Percentiles rank a stretch among this genome's conserved stretches.
phyloP scores from a whole-genome alignment of 495 filamentous ascomycete genomes.

The Aspergillus carlsbadensis region DNA sequence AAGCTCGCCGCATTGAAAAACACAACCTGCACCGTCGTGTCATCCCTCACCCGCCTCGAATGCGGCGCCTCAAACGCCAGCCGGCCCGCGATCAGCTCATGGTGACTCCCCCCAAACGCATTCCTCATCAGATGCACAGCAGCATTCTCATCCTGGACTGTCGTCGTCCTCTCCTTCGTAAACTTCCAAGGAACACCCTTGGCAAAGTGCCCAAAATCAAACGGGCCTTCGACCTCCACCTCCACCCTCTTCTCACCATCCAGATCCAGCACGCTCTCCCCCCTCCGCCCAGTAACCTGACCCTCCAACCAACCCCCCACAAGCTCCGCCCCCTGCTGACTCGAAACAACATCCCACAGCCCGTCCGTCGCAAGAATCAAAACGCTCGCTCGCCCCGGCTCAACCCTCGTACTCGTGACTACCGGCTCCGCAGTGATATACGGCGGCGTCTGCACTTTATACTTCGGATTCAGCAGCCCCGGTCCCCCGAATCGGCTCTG shows the following conservation, averaged over 20 bases:
- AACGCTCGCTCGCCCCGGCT: slow-evolving; percentile 49
- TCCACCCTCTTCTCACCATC: slow-evolving; percentile 4
- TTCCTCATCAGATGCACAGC: slow-evolving; percentile 63
- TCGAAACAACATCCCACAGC: slow-evolving; percentile 57
- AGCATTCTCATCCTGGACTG: slow-evolving; percentile 58
- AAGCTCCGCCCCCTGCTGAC: slow-evolving; percentile 56
- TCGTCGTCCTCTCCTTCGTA: slow-evolving; percentile 37
- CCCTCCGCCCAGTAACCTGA: slow-evolving; percentile 6
- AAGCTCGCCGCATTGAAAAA: slow-evolving; percentile 43
- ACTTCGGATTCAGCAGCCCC: slow-evolving; percentile 35
- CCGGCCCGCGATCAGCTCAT: slow-evolving; percentile 53
- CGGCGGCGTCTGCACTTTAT: slow-evolving; percentile 51
- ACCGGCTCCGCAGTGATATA: slow-evolving; percentile 67
- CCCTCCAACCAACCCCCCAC: slow-evolving; percentile 56
- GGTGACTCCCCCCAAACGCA: slow-evolving; percentile 57
- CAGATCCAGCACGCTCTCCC: slow-evolving; percentile 17
- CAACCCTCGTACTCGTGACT: slow-evolving; percentile 54
- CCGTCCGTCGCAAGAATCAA: slow-evolving; percentile 65
- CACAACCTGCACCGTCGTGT: slow-evolving; percentile 62
- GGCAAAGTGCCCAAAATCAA: slow-evolving; percentile 29
- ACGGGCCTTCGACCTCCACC: not conserved
- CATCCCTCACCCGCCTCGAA: slow-evolving; percentile 52
- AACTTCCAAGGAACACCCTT: slow-evolving; percentile 22
- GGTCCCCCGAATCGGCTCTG: slow-evolving; percentile 48
- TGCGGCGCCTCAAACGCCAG: slow-evolving; percentile 49